Percentiles rank a stretch among this genome's conserved stretches.
These are phyloP conservation scores for Herpetomonas tarakana DNA, from an alignment of 208 protist genomes.

Conservation along the genomic window DNA sequence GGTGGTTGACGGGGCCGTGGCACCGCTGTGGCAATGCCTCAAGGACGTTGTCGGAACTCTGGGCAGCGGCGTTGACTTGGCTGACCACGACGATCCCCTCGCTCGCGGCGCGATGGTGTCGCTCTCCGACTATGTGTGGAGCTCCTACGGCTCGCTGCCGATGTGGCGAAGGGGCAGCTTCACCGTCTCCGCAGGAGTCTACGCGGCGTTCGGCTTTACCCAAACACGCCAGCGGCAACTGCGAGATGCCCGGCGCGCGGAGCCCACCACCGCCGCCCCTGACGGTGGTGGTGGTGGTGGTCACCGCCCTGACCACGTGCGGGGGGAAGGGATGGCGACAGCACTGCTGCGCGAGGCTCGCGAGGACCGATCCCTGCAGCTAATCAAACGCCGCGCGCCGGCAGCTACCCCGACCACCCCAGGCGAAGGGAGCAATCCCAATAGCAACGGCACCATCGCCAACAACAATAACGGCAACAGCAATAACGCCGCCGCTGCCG, in stretches of 20 bases:
- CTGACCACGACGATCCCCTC: background rate
- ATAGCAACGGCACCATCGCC: no score
- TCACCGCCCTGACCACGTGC: background rate
- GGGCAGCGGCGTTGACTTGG: background rate
- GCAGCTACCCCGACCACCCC: background rate
- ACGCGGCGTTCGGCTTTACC: conserved; percentile 22
- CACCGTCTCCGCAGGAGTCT: conserved; percentile 32
- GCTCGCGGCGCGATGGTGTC: background rate
- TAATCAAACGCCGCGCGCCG: background rate
- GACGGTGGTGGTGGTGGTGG: no score
- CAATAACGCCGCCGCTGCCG: no score
- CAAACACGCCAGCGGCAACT: background rate
- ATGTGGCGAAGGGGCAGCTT: conserved; percentile 38
- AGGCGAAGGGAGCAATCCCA: no score
- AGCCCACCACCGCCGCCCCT: background rate
- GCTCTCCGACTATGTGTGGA: conserved; percentile 11
- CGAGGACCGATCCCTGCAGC: background rate
- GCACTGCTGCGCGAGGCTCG: background rate
- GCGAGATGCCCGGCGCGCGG: background rate
- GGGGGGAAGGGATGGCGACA: background rate
- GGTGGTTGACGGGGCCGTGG: conserved; percentile 3
- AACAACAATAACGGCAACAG: no score
- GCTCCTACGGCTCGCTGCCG: conserved; percentile 39
- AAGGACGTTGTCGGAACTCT: background rate
- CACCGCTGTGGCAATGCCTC: background rate